Base-by-base conservation (phyloP, 768 basidiomycete species). In the Russula sp. region DNA sequence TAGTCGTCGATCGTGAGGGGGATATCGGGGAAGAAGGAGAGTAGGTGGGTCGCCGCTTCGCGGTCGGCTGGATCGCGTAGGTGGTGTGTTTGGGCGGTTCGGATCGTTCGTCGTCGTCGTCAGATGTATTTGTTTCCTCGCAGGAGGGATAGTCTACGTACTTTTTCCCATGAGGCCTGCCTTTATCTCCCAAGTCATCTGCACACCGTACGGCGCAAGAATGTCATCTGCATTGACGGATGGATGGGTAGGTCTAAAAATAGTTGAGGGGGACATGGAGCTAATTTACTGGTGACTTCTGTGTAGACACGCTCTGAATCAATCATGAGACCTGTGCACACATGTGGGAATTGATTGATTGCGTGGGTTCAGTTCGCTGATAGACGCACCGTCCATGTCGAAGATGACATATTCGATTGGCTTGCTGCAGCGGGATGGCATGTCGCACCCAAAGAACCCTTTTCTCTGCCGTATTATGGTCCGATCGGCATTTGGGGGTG, bases 81-180 rank as follows among this genome's bases (percentile, higher is more conserved):
- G 18, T 4, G 25, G 25, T 29, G 25, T 29, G 25, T 29, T 29
- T 29, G 25, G 25, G 25, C 25, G 25, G 25, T 2, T 29, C 25
- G n/a, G 22, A n/a, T 16, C 7, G 14, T 18, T 38, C 8, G 25
- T 18, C n/a, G 9, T 9, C 3, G 11, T 54, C 22, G 11, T 39
- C 25, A n/a, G 49, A 20, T 32, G 18, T 13, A 0, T 11, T 14
- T 29, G 43, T 41, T 18, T 47, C 16, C 13, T 36, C n/a, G 18
- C 29, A 34, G 46, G 32, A 48, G 25, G 34, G 52, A 22, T 47
- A 47, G n/a, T 35, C 5, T 36, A 71, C 78, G 58, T 51, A 90
- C 90, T 82, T 77, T 87, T 89, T 58, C 91, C 91, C 91, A 93
- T 93, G 60, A 88, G 81, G 0, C 86, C 88, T n/a, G 88, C 85